Percentiles rank a stretch among this genome's conserved stretches.
These are phyloP conservation scores for Beta lomatogona DNA, from an alignment of 179 eudicot species.

Conservation along the genomic window DNA sequence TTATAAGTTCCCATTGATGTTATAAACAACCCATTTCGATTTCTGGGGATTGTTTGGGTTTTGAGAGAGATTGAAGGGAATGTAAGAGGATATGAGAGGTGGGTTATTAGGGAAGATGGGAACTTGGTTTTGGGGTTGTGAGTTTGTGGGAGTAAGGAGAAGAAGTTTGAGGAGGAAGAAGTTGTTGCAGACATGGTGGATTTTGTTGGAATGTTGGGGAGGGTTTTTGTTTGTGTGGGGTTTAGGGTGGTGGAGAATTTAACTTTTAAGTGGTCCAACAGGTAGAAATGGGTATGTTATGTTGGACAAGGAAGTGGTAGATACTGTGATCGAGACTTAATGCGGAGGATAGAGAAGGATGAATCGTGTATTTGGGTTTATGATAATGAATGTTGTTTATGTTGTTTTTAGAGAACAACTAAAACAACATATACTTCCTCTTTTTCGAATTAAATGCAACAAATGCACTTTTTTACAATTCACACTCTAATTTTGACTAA, in stretches of 20 bases:
- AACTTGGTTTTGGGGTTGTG: constrained; percentile 10
- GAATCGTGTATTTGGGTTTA: too few species aligned
- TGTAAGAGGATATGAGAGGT: constrained; percentile 21
- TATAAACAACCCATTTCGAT: constrained; percentile 22
- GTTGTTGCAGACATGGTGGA: constrained; percentile 29
- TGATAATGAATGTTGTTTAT: too few species aligned
- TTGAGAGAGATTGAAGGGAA: constrained; percentile 36
- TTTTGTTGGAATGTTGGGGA: not conserved
- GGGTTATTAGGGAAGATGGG: constrained; percentile 17
- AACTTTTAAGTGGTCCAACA: too few species aligned
- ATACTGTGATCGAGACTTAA: too few species aligned
- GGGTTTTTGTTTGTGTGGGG: not conserved
- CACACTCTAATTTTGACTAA: too few species aligned
- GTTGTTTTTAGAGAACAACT: too few species aligned
- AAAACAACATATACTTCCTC: too few species aligned
- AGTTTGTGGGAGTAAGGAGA: constrained; percentile 21
- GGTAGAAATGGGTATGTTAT: not conserved
- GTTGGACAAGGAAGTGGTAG: too few species aligned
- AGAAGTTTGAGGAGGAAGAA: not conserved
- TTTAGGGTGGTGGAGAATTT: too few species aligned
- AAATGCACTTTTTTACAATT: too few species aligned
- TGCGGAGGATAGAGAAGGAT: too few species aligned
- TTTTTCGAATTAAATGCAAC: too few species aligned
- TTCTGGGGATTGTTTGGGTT: constrained; percentile 15
- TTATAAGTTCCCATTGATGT: constrained; percentile 41